A percentile compares a stretch with the other conserved stretches of the same genome.
Evolutionary conservation across 176 grass and related monocot genomes (phyloP).

Genomic region (Eleusine indica): DNA sequence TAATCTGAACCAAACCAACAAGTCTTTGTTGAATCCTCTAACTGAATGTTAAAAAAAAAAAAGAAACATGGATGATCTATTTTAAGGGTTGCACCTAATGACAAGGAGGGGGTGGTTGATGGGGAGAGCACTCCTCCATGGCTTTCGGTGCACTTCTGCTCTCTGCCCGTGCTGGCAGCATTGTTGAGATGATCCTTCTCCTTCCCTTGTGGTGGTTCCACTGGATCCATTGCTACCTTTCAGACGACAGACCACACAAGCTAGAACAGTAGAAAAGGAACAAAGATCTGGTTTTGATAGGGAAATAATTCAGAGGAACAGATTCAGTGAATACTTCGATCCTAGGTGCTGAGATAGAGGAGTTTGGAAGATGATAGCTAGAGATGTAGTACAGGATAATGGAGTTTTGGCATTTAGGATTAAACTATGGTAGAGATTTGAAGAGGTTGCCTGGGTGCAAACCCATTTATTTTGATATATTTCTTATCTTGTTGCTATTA

Average conservation of each 20-base stretch:
- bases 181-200: background rate
- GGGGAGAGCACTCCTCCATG: background rate
- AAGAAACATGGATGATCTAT: background rate
- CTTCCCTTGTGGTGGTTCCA: constrained; percentile 24
- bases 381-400: background rate
- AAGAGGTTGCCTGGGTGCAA: background rate
- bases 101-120: background rate
- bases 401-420: background rate
- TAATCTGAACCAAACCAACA: background rate
- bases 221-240: constrained; percentile 30
- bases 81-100: background rate
- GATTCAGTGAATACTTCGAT: background rate
- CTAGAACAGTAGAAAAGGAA: background rate
- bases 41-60: background rate
- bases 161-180: background rate
- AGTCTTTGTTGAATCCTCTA: background rate
- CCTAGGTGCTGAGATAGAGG: background rate
- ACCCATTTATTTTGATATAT: background rate
- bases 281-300: no score
- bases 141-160: background rate
- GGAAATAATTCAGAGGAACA: no score
- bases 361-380: background rate
- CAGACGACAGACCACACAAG: constrained; percentile 23
- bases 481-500: background rate
- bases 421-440: background rate